Evolutionary conservation across 2,329 filamentous ascomycete species (phyloP).

Genomic region (Penicillium aurantiogriseum): DNA sequence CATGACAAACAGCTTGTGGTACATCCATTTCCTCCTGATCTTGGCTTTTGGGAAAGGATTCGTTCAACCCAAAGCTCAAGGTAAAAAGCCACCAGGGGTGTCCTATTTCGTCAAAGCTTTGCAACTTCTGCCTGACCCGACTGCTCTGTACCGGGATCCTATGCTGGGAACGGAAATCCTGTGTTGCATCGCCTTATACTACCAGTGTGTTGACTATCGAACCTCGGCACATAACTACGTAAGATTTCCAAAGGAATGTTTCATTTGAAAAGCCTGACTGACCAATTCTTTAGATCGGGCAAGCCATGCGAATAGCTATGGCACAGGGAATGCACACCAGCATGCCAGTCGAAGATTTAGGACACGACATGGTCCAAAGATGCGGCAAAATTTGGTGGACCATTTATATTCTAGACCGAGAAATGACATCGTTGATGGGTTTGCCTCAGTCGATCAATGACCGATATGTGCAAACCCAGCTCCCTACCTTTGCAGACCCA

Average conservation of each 20-base stretch:
- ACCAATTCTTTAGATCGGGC: slow-evolving; percentile 47
- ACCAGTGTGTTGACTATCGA: slow-evolving; percentile 52
- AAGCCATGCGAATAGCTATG: slow-evolving; percentile 54
- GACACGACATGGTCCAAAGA: slow-evolving; percentile 48
- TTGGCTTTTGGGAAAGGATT: slow-evolving; percentile 58
- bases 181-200: slow-evolving; percentile 51
- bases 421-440: slow-evolving; percentile 56
- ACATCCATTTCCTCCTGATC: slow-evolving; percentile 54
- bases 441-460: slow-evolving; percentile 52
- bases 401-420: slow-evolving; percentile 53
- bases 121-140: slow-evolving; percentile 44
- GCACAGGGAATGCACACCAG: slow-evolving; percentile 55
- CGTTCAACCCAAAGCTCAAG: slow-evolving; percentile 39
- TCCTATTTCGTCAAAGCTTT: slow-evolving; percentile 49
- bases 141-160: slow-evolving; percentile 44
- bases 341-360: slow-evolving; percentile 49
- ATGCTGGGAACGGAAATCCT: slow-evolving; percentile 51
- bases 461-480: slow-evolving; percentile 51
- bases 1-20: slow-evolving; percentile 44
- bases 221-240: slow-evolving; percentile 52
- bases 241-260: slow-evolving; percentile 44
- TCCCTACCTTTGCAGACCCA: slow-evolving; percentile 46
- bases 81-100: slow-evolving; percentile 46
- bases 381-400: slow-evolving; percentile 58
- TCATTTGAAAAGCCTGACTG: slow-evolving; percentile 44